Conservation (phyloP, 305 asterid genomes). For the Caryopteris hybrid region DNA sequence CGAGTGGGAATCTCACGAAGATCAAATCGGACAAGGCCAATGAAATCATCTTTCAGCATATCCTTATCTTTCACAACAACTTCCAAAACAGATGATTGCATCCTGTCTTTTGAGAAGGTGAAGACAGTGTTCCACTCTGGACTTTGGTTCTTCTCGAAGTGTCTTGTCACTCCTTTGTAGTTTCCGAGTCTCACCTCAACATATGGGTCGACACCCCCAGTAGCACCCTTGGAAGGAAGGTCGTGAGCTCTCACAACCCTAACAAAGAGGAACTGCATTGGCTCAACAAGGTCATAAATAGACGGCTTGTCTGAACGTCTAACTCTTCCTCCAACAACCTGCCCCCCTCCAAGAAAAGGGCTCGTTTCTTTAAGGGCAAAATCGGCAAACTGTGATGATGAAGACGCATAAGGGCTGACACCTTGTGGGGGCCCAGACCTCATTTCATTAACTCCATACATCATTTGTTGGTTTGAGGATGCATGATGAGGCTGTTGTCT, state of each 20-base stretch:
- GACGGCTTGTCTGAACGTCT: constrained; percentile 46
- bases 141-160: constrained; percentile 60
- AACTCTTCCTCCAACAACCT: constrained; percentile 62
- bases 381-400: constrained; percentile 56
- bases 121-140: constrained; percentile 93
- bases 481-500: constrained; percentile 26
- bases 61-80: constrained; percentile 72
- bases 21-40: constrained; percentile 64
- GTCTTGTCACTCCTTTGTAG: constrained; percentile 78
- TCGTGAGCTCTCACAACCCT: constrained; percentile 82
- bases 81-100: constrained; percentile 76
- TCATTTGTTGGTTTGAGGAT: constrained; percentile 28
- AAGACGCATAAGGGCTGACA: constrained; percentile 36
- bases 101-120: constrained; percentile 68
- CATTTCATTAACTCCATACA: constrained; percentile 43
- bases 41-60: constrained; percentile 66
- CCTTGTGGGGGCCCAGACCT: constrained; percentile 47
- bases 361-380: constrained; percentile 75
- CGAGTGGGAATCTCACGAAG: constrained; percentile 72
- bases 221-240: constrained; percentile 64
- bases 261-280: constrained; percentile 87
- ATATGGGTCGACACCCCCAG: constrained; percentile 84
- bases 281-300: constrained; percentile 89
- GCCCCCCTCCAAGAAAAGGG: constrained; percentile 91
- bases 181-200: constrained; percentile 93